Evolutionary conservation across 345 rosid species (phyloP).

Genomic region (Durio zibethinus): DNA sequence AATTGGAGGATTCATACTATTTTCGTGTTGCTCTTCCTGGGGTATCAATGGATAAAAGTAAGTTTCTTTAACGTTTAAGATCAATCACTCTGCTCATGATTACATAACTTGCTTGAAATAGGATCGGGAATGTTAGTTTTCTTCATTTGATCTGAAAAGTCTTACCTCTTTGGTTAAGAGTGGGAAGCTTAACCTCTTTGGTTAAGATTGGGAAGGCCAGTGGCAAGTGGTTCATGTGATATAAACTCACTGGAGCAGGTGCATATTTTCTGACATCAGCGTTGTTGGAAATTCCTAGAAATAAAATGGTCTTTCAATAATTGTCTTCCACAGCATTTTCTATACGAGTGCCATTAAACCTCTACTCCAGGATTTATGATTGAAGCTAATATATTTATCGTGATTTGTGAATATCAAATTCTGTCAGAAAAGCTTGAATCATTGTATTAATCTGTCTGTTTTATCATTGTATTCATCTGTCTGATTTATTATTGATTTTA

Average conservation of each 20-base stretch:
- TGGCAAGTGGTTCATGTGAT: background rate
- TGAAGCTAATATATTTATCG: background rate
- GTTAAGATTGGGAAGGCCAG: background rate
- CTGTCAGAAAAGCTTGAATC: background rate
- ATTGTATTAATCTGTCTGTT: background rate
- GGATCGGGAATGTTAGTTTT: background rate
- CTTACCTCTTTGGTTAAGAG: background rate
- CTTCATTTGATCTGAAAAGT: background rate
- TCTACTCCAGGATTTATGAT: background rate
- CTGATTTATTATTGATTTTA: background rate
- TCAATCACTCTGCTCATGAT: background rate
- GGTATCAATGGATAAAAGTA: constrained; percentile 64
- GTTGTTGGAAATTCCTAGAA: background rate
- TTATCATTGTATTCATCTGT: background rate
- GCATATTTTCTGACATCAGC: background rate
- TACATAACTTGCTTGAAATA: background rate
- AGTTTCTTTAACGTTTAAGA: constrained; percentile 17
- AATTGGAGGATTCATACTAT: constrained; percentile 52
- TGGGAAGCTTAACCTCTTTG: background rate
- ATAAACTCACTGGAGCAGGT: background rate
- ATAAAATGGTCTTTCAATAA: background rate
- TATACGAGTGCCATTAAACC: background rate
- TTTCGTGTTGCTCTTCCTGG: constrained; percentile 73
- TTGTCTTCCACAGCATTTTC: background rate
- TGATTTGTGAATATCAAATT: background rate